Evolutionary conservation across 2,329 filamentous ascomycete genomes (phyloP).

Genomic region (Boeremia lycopersici): DNA sequence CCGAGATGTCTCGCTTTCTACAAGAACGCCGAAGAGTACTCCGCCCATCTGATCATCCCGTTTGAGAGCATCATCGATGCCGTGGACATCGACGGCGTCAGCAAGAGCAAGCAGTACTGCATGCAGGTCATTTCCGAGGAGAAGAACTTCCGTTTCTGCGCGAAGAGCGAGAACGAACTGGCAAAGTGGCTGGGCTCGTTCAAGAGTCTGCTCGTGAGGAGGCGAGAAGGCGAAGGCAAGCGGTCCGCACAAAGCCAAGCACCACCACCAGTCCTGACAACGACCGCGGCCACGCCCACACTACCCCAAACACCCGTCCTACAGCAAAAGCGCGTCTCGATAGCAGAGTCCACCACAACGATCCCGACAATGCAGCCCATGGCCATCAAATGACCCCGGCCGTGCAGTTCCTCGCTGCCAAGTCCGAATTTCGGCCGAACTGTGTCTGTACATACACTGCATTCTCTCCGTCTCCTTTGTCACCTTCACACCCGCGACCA

Average conservation of each 20-base stretch:
- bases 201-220: conserved; percentile 80
- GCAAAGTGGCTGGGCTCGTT: conserved; percentile 87
- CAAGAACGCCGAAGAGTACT: conserved; percentile 90
- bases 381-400: conserved; percentile 8
- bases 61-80: conserved; percentile 83
- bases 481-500: neutral
- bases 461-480: conserved; percentile 2
- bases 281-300: conserved; percentile 12
- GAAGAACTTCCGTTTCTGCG: conserved; percentile 61
- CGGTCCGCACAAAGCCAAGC: neutral
- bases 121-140: conserved; percentile 94
- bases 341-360: neutral
- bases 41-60: conserved; percentile 79
- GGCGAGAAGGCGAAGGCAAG: conserved; percentile 58
- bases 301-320: neutral
- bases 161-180: conserved; percentile 79
- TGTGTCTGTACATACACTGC: neutral
- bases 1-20: conserved; percentile 86
- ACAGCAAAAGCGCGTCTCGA: conserved; percentile 2
- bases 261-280: neutral
- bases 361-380: neutral
- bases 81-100: conserved; percentile 89
- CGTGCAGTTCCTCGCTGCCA: neutral
- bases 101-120: conserved; percentile 82
- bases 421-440: neutral